Base-by-base conservation (phyloP, 2,329 filamentous ascomycete species). In the Pyricularia pennisetigena region DNA sequence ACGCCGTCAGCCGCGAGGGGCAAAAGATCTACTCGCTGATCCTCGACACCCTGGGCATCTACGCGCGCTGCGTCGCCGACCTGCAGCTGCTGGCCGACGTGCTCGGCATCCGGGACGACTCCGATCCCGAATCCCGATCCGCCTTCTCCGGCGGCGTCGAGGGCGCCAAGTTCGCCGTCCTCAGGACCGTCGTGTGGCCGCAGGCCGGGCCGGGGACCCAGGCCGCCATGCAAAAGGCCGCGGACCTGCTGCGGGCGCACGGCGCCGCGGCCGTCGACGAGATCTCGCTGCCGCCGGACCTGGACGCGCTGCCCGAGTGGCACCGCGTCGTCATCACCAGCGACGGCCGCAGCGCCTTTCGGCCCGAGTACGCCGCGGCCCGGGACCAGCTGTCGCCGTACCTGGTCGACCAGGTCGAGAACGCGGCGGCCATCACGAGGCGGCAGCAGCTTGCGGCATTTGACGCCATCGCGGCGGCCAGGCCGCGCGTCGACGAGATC, bases 31-130 rank as follows among this genome's bases (percentile, higher is more conserved):
- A 85, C 71, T 85, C 86, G 0, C 76, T 86, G 0, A 85, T 81
- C 0, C 79, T 87, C 6, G 89, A 91, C 72, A 91, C 88, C 0
- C 72, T 89, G 0, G 88, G 89, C 1, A 77, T 89, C 14, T 90
- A 84, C 69, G 81, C 85, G 0, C 82, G 88, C 0, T 82, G 79
- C 6, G 79, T 88, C 0, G 82, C 82, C 0, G 89, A 91, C 69
- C 74, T 91, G 0, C 76, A 86, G 41, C 74, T 89, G 0, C 74
- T 91, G 0, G 79, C 83, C 0, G 81, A 84, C 8, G 77, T 83
- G 0, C 88, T 90, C 68, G 78, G 77, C 0, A 72, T 91, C 0
- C 71, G 78, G 1, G 87, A 89, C 68, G 41, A 49, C 41, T 4
- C 29, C 26, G 83, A 88, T n/a, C n/a, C n/a, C 68, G 74, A 79